A percentile compares a stretch with the other conserved stretches of the same genome.
These are phyloP conservation scores for Xerocomus brunneocitrinus DNA, from an alignment of 768 basidiomycete genomes.

Conservation along the genomic window DNA sequence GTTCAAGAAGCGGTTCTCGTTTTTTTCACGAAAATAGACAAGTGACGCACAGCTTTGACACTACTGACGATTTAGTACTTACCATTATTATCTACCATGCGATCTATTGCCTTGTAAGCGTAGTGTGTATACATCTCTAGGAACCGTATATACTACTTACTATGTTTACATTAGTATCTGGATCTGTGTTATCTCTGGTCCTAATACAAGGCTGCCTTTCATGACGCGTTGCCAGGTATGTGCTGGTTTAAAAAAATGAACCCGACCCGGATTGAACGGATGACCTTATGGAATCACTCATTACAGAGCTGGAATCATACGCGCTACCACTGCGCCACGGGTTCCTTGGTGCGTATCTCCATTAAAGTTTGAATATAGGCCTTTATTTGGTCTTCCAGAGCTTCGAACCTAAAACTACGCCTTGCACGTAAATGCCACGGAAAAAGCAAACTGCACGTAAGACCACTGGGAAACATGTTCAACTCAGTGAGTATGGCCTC, in stretches of 20 bases:
- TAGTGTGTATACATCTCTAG: constrained; percentile 10
- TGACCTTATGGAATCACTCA: constrained; percentile 39
- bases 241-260: constrained; percentile 26
- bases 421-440: background rate
- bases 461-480: constrained; percentile 11
- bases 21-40: constrained; percentile 30
- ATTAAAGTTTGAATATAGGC: too few species aligned
- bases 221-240: too few species aligned
- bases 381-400: too few species aligned
- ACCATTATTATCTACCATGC: constrained; percentile 11
- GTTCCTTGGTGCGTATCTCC: constrained; percentile 11
- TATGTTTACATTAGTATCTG: constrained; percentile 5
- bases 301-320: constrained; percentile 33
- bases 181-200: background rate
- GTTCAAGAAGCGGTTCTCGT: constrained; percentile 27
- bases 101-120: constrained; percentile 11
- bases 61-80: constrained; percentile 9
- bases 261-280: constrained; percentile 45
- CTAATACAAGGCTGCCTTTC: background rate
- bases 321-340: constrained; percentile 39
- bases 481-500: constrained; percentile 4
- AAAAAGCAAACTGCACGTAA: constrained; percentile 20
- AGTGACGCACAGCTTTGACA: constrained; percentile 14
- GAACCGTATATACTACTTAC: constrained; percentile 7
- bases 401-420: background rate